Evolutionary conservation across 257 asterid genomes (phyloP).

Genomic region (Solanum etuberosum): DNA sequence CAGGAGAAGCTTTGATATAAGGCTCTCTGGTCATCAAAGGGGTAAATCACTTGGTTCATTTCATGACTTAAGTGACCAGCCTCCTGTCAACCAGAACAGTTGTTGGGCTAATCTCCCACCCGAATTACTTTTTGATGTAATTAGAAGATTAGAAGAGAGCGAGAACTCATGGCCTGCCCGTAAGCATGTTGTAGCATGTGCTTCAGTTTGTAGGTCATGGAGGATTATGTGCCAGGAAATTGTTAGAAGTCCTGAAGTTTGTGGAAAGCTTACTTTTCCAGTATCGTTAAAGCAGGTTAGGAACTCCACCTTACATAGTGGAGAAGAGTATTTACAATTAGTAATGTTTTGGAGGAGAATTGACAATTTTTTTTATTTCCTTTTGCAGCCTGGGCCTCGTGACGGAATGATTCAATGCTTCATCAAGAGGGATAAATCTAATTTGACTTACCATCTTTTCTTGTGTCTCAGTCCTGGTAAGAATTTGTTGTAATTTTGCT

Average conservation of each 20-base stretch:
- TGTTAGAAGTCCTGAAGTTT: conserved; percentile 59
- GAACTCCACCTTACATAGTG: background rate
- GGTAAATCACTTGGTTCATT: conserved; percentile 70
- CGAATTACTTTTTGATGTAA: conserved; percentile 74
- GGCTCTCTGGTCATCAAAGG: conserved; percentile 56
- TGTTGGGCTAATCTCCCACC: conserved; percentile 95
- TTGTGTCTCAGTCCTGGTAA: conserved; percentile 89
- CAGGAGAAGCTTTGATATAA: conserved; percentile 62
- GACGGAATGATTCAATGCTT: conserved; percentile 90
- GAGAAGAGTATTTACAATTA: background rate
- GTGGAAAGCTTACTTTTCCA: conserved; percentile 87
- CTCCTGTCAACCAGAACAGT: conserved; percentile 54
- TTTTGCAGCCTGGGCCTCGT: conserved; percentile 78
- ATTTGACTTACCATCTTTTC: conserved; percentile 73
- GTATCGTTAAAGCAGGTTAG: conserved; percentile 81
- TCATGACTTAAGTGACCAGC: conserved; percentile 46
- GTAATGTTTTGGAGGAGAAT: background rate
- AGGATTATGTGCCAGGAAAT: conserved; percentile 77
- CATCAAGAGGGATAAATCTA: conserved; percentile 84
- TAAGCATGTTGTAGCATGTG: conserved; percentile 77
- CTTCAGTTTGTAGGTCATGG: conserved; percentile 90
- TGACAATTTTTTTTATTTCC: conserved; percentile 3
- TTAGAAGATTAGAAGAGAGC: conserved; percentile 82
- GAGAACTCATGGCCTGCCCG: conserved; percentile 93
- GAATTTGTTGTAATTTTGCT: background rate